Percentiles rank a stretch among this genome's conserved stretches.
Conservation (phyloP, 2,329 filamentous ascomycete genomes). For the Pseudonectria foliicola region DNA sequence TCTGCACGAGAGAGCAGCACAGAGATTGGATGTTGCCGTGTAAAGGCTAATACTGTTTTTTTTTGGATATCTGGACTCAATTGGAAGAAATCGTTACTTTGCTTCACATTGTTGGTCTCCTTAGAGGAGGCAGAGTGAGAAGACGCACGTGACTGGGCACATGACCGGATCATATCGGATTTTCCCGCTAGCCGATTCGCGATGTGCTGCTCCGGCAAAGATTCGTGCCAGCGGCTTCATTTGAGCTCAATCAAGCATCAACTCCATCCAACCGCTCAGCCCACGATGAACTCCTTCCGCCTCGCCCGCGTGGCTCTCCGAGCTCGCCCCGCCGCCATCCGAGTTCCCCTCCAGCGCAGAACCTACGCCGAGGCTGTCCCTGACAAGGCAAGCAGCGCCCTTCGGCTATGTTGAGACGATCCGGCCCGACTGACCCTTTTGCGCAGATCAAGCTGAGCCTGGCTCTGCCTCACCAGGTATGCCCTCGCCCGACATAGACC, state of each 20-base stretch:
- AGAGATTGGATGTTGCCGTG: no score
- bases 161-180: constrained; percentile 30
- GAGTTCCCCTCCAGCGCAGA: constrained; percentile 73
- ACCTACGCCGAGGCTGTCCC: constrained; percentile 82
- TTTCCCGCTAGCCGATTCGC: constrained; percentile 33
- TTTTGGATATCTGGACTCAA: no score
- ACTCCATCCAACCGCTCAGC: constrained; percentile 42
- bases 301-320: constrained; percentile 84
- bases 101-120: no score
- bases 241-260: constrained; percentile 38
- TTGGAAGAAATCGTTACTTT: no score
- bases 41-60: no score
- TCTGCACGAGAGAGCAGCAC: no score
- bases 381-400: constrained; percentile 58
- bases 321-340: constrained; percentile 70
- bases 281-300: constrained; percentile 89
- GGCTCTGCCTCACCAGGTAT: constrained; percentile 96
- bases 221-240: constrained; percentile 41
- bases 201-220: constrained; percentile 35
- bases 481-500: constrained; percentile 26
- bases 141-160: constrained; percentile 25
- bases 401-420: constrained; percentile 15
- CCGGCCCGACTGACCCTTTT: constrained; percentile 19
- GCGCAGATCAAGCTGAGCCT: constrained; percentile 89
- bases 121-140: no score